These are phyloP conservation scores for Sarocladiaceae sp. DNA, from an alignment of 2,329 filamentous ascomycete genomes.

Conservation along the genomic window DNA sequence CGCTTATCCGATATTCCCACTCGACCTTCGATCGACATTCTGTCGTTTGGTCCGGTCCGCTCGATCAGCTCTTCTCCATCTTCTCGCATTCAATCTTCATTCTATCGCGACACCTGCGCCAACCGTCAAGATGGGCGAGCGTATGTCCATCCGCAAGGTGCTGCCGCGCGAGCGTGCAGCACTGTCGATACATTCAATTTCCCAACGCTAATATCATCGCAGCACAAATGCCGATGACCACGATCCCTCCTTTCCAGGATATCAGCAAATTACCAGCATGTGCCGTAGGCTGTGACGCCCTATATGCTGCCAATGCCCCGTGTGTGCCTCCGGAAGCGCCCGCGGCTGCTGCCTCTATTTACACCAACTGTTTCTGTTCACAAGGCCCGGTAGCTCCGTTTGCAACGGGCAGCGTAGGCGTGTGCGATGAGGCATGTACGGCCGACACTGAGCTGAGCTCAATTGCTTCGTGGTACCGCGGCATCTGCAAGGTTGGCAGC, in stretches of 20 bases:
- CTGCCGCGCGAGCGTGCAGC: too few species aligned
- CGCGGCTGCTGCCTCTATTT: constrained; percentile 42
- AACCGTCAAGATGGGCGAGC: background rate
- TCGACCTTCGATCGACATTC: background rate
- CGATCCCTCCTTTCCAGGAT: constrained; percentile 48
- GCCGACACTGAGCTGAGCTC: constrained; percentile 40
- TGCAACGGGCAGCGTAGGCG: constrained; percentile 45
- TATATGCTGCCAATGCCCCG: constrained; percentile 64
- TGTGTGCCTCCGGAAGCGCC: constrained; percentile 57
- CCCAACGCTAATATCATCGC: background rate
- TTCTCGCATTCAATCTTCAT: too few species aligned
- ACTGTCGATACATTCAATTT: background rate
- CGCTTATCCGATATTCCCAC: background rate
- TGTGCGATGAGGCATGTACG: constrained; percentile 59
- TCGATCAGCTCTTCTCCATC: too few species aligned
- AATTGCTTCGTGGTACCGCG: constrained; percentile 65
- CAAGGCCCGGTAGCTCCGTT: constrained; percentile 54
- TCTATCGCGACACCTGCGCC: background rate
- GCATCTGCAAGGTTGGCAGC: constrained; percentile 49
- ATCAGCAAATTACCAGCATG: constrained; percentile 50
- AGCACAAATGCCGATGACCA: constrained; percentile 29
- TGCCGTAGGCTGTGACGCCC: constrained; percentile 49
- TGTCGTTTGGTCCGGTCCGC: too few species aligned
- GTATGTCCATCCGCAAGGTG: too few species aligned
- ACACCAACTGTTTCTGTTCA: constrained; percentile 68